Evolutionary conservation across 257 asterid species (phyloP), one percentile per base, ranked within the genome.

Genomic region (Lavandula angustifolia): DNA sequence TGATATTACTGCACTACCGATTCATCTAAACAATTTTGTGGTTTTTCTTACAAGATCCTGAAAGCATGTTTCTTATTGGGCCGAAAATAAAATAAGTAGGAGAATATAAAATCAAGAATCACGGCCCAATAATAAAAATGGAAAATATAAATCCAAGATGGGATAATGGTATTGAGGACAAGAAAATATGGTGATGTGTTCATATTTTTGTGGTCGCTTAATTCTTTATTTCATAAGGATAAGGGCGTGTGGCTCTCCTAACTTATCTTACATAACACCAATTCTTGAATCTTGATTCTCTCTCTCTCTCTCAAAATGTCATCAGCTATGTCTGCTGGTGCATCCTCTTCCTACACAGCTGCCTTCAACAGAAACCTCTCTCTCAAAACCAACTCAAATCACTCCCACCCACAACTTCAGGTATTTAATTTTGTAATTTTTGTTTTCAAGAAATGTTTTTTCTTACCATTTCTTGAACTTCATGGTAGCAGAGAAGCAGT

Each of bases 281-380:
- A 40, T 54, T 52, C 13, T 53, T 6, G 18, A 54, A 9, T 29
- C 9, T 6, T 6, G 18, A 54, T 14, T 29, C 9, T 6, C 46
- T 34, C 62, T 5, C 75, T 60, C 61, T 37, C 46, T 27, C n/a
- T 61, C 71, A 70, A 54, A 29, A 78, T 79, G 86, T 62, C 88
- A 69, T 73, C 89, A 27, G 73, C 85, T 16, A 77, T 82, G 51
- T 89, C 88, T 74, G 89, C 92, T 53, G 88, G 80, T 58, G 78
- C 86, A 44, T 71, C 91, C 44, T 73, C 96, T 50, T 78, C 88
- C 54, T 82, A 83, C 60, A 62, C 91, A n/a, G 75, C 82, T 65
- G 74, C 91, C 5, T 81, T 81, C 68, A 72, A 72, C 59, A 73
- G 80, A 60, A 87, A 59, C 57, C 75, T 59, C 54, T 76, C 85